These are phyloP conservation scores for Piromyces finnis DNA, from an alignment of 192 early-diverging fungal genomes.

Conservation along the genomic window DNA sequence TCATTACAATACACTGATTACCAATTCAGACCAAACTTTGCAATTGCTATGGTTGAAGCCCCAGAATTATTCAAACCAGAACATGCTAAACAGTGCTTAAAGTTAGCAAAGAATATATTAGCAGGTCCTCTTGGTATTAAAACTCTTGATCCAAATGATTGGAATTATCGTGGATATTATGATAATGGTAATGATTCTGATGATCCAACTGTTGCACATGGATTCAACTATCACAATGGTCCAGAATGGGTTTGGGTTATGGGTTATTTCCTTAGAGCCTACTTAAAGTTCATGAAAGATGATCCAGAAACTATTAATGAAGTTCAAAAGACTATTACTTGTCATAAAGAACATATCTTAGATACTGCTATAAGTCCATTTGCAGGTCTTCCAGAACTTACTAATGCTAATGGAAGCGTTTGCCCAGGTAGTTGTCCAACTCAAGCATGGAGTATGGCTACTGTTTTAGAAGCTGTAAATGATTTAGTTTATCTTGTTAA, in stretches of 20 bases:
- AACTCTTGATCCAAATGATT: constrained; percentile 86
- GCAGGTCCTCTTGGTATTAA: constrained; percentile 76
- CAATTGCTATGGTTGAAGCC: constrained; percentile 70
- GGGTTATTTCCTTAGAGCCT: constrained; percentile 79
- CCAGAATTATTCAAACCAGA: constrained; percentile 76
- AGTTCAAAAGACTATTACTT: constrained; percentile 6
- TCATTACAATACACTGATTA: constrained; percentile 63
- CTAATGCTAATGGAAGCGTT: constrained; percentile 63
- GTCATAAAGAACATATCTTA: constrained; percentile 58
- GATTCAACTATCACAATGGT: constrained; percentile 96
- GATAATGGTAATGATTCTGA: constrained; percentile 77
- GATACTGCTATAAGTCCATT: constrained; percentile 36
- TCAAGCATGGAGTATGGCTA: constrained; percentile 80
- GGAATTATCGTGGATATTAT: constrained; percentile 83
- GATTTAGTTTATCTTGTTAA: constrained; percentile 8
- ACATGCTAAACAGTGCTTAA: constrained; percentile 54
- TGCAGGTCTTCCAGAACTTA: constrained; percentile 90
- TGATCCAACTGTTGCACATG: constrained; percentile 77
- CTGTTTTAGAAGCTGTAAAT: constrained; percentile 44
- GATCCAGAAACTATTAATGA: constrained; percentile 10
- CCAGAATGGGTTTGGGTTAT: constrained; percentile 93
- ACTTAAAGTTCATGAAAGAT: constrained; percentile 41
- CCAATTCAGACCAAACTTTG: constrained; percentile 84
- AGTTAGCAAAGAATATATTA: constrained; percentile 45
- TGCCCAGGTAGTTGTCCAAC: constrained; percentile 77